These are phyloP conservation scores for Eucalyptus marginata DNA, from an alignment of 345 rosid genomes.

Conservation along the genomic window DNA sequence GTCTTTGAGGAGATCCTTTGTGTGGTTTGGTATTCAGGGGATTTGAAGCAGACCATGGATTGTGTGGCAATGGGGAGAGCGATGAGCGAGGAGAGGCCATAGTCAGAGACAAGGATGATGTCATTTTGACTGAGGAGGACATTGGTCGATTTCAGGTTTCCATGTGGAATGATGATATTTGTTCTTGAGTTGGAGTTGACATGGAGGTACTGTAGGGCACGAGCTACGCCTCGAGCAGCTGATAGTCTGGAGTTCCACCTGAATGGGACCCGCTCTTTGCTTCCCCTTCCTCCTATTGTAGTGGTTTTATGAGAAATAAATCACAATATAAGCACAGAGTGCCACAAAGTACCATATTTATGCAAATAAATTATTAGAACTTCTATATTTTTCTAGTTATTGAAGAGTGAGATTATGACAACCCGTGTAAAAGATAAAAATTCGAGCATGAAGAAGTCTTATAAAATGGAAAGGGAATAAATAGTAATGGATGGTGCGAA, in stretches of 20 bases:
- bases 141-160: slow-evolving; percentile 49
- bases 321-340: not conserved
- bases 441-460: not conserved
- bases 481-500: not conserved
- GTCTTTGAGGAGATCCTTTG: slow-evolving; percentile 25
- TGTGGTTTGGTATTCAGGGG: slow-evolving; percentile 27
- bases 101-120: slow-evolving; percentile 28
- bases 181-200: not conserved
- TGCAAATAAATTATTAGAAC: not conserved
- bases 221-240: slow-evolving; percentile 29
- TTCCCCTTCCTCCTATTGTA: slow-evolving; percentile 22
- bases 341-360: not conserved
- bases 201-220: slow-evolving; percentile 46
- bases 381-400: not conserved
- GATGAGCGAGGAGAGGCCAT: slow-evolving; percentile 23
- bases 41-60: slow-evolving; percentile 22
- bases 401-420: not conserved
- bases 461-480: not conserved
- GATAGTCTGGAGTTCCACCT: slow-evolving; percentile 34
- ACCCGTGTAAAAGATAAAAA: not conserved
- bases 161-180: slow-evolving; percentile 20
- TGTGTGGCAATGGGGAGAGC: slow-evolving; percentile 29
- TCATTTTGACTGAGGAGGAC: slow-evolving; percentile 32
- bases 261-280: slow-evolving; percentile 20
- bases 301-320: not conserved